Base-by-base conservation (phyloP, 768 basidiomycete genomes). In the Termitomyces sp. region DNA sequence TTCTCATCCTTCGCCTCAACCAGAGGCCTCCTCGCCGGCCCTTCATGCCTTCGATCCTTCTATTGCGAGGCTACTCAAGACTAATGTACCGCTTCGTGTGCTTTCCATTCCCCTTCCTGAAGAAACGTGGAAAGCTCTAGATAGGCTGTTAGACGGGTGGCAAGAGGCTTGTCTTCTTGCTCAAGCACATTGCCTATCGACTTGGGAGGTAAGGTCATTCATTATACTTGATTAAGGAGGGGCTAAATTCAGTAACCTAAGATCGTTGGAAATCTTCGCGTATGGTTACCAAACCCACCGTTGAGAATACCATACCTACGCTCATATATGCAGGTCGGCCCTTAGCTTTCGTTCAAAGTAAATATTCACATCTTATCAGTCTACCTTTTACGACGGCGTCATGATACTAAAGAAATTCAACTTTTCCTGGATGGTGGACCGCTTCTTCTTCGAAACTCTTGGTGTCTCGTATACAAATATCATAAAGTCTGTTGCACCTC, bases 31-130 rank as follows among this genome's bases (percentile, higher is more conserved):
- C 22, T 88, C 89, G 4, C 73, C 77, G 0, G 84, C 81, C 0
- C 69, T 67, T 18, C 71, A 77, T 3, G 82, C 81, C 1, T 89
- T 92, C 50, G 88, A 92, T 63, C 84, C 87, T 0, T 76, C 79
- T 54, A 81, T 90, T 49, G 80, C 83, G 2, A 84, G 89, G n/a
- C 76, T 79, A 30, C 75, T 93, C 2, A 83, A 83, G 48, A 86
- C 83, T 33, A 83, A 81, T 57, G 81, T 89, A 63, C 91, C 91
- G 0, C 80, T 89, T 20, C 82, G 87, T n/a, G 72, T 83, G 5
- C 72, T 90, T 9, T 72, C 76, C 27, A 65, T 86, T 0, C 82
- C 83, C 0, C 64, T 78, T 5, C 72, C 79, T 49, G 72, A 78
- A 33, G 68, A 75, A 2, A 81, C 79, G 0, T 92, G 87, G 82